Evolutionary conservation across 768 basidiomycete genomes (phyloP).

Genomic region (Amanita fuliginea): DNA sequence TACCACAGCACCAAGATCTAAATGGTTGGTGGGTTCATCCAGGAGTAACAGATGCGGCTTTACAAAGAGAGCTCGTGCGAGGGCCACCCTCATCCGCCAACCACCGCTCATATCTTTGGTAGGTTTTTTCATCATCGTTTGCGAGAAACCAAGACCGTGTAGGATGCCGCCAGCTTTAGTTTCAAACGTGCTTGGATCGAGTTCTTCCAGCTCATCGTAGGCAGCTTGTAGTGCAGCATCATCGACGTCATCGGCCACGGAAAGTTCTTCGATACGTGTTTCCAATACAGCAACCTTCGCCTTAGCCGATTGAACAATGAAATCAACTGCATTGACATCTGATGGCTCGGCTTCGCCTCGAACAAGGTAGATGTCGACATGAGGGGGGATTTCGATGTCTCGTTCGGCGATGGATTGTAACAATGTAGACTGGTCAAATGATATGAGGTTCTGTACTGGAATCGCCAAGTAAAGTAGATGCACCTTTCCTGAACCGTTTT

Average conservation of each 20-base stretch:
- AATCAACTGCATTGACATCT: constrained; percentile 93
- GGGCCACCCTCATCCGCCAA: constrained; percentile 98
- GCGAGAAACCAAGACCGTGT: constrained; percentile 92
- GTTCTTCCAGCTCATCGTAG: constrained; percentile 94
- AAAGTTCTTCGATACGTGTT: constrained; percentile 87
- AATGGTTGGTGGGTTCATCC: constrained; percentile 88
- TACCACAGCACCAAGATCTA: constrained; percentile 95
- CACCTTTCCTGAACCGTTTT: constrained; percentile 99
- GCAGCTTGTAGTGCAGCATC: constrained; percentile 79
- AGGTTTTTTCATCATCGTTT: constrained; percentile 88
- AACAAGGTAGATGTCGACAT: constrained; percentile 98
- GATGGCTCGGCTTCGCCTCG: constrained; percentile 93
- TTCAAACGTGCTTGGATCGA: constrained; percentile 94
- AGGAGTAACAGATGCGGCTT: constrained; percentile 93
- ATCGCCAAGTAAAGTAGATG: constrained; percentile 9
- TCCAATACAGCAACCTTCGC: constrained; percentile 92
- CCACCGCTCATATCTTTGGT: constrained; percentile 99
- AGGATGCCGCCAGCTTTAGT: constrained; percentile 91
- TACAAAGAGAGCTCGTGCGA: constrained; percentile 91
- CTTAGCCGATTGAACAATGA: constrained; percentile 86
- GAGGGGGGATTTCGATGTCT: constrained; percentile 87
- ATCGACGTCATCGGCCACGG: constrained; percentile 81
- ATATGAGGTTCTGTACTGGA: constrained; percentile 1
- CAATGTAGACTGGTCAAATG: constrained; percentile 68
- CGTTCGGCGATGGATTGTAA: constrained; percentile 92